Base-by-base conservation (phyloP, 352 stramenopile species). In the Phytophthora lateralis region DNA sequence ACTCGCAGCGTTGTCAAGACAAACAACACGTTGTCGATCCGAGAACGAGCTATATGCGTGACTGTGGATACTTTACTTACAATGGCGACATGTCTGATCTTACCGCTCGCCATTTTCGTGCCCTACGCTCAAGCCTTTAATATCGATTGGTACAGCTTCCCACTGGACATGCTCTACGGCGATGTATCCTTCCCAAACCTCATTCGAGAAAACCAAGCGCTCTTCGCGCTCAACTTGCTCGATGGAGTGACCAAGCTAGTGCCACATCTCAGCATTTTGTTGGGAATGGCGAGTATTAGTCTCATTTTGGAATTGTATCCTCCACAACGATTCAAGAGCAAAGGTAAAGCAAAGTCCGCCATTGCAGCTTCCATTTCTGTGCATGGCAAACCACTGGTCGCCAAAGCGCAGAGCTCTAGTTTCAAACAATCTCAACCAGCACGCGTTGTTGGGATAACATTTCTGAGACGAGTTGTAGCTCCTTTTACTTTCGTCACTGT, bases 131-230 rank as follows among this genome's bases (percentile, higher is more conserved):
- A 55, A 38, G 48, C 34, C 6, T 88, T 79, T 43, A 53, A 82
- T 9, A 27, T 53, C 3, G 12, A 49, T 0, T 29, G 29, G 38
- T 80, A 60, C 26, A 60, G 62, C 8, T 85, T 88, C 35, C 51
- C 70, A 14, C 46, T 69, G 29, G 29, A 59, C 20, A 49, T 76
- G n/a, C 46, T 85, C 0, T 88, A 85, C 48, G 63, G 66, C 20
- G 78, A 85, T 27, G 55, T 76, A 32, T 63, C 55, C 30, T 85
- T 85, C 27, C 65, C 55, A 1, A 85, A 78, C 39, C 62, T 85
- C 24, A 61, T 85, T 6, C 58, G 67, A 29, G 73, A 88, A 43
- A 76, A 78, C 60, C 72, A 74, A 37, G 59, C 68, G 37, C 39
- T 85, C 4, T 73, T 82, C 41, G 75, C 64, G 0, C 62, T 67